Evolutionary conservation across 495 filamentous ascomycete genomes (phyloP), one percentile per base, ranked within the genome.

Genomic region (Gamarada debralockiae): DNA sequence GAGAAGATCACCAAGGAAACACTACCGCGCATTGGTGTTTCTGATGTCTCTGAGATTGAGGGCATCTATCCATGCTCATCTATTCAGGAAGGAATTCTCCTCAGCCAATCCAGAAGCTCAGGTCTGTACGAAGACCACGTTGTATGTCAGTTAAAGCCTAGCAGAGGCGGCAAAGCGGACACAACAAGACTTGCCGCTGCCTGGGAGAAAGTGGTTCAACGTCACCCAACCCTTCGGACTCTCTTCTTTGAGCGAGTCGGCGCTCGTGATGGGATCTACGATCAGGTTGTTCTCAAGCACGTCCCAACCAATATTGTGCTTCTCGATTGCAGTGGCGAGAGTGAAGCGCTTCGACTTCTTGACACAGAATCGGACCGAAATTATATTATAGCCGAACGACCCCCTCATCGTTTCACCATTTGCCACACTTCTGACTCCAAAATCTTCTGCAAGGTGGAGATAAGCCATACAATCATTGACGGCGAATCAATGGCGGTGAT

Each of bases 41-140:
- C n/a, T n/a, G 79, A 50, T n/a, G 20, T 27, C 21, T 7, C 17
- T 22, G 74, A 75, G 20, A 69, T 86, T 17, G 74, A 81, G 39
- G 81, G 88, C 61, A 62, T 83, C 0, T 89, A 87, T 53, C 84
- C 85, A 5, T 87, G 83, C 69, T 83, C 81, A 8, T 73, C 85
- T 13, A 70, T 89, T 1, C 87, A 91, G 62, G 84, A 86, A 58
- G 84, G 83, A 1, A 71, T 89, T 15, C 59, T 82, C 17, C 58
- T 77, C 13, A 74, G 71, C 44, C 71, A 74, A 31, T 69, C 78
- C 13, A 78, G 73, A 22, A 70, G 78, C 37, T 66, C 73, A 12
- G 62, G 60, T 23, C 61, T 65, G 1, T 82, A 80, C 15, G 15
- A 49, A 9, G 31, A 34, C 8, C 39, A 42, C 39, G 20, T 42